Evolutionary conservation across 140 eudicot species (phyloP).

Genomic region (Senecio squalidus): DNA sequence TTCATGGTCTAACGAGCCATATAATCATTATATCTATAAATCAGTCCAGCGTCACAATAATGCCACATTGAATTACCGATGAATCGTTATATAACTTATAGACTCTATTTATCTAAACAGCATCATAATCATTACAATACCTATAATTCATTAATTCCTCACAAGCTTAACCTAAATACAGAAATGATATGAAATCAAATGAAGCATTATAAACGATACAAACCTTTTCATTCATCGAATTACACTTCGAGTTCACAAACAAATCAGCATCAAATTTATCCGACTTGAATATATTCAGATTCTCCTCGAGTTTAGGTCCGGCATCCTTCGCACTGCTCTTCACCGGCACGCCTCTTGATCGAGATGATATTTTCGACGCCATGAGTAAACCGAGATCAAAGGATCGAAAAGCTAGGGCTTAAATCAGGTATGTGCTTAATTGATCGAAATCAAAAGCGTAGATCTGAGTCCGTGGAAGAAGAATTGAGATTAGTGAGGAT

Average conservation of each 20-base stretch:
- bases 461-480: constrained; percentile 20
- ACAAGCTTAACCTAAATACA: background rate
- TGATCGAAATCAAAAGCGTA: constrained; percentile 12
- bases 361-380: constrained; percentile 55
- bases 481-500: constrained; percentile 7
- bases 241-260: constrained; percentile 83
- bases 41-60: constrained; percentile 12
- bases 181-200: background rate
- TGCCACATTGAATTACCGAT: background rate
- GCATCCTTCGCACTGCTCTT: constrained; percentile 41
- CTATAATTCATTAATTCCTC: constrained; percentile 11
- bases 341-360: constrained; percentile 56
- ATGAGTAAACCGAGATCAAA: constrained; percentile 27
- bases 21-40: constrained; percentile 3
- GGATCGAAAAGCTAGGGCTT: constrained; percentile 25
- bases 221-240: constrained; percentile 90
- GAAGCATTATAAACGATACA: background rate
- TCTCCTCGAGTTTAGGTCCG: constrained; percentile 81
- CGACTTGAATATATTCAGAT: constrained; percentile 74
- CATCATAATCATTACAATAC: background rate
- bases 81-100: background rate
- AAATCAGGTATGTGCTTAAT: constrained; percentile 11
- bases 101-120: background rate
- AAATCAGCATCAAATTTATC: constrained; percentile 85
- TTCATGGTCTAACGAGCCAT: background rate